Evolutionary conservation across 2,329 filamentous ascomycete species (phyloP), one percentile per base, ranked within the genome.

Genomic region (Truncatella angustata): DNA sequence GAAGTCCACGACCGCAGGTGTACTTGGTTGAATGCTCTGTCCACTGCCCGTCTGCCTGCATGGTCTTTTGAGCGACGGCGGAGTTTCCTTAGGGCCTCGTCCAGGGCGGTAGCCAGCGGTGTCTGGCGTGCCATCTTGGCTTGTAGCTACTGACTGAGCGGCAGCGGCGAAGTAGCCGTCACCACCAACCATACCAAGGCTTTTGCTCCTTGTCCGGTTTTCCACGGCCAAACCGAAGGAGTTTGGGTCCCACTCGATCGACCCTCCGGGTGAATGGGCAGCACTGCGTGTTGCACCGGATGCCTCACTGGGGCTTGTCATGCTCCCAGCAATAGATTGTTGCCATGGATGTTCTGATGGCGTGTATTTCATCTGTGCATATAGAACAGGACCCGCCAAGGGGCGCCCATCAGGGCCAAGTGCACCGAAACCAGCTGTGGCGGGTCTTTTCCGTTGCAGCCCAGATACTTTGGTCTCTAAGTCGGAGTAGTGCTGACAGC

Each of bases 261-360:
- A 95, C 1, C 85, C 88, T 2, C 82, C 70, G 1, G 87, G 83
- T 5, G 91, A 93, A 3, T 85, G 84, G 34, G 84, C 80, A 5
- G 87, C 84, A 61, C 90, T 94, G 58, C 83, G 86, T 1, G 88
- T 90, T n/a, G n/a, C n/a, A 10, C 79, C 82, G 9, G 90, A 93
- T 63, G 89, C 91, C 59, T 96, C 92, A 59, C 91, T 95, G 1
- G 91, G 91, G 59, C 91, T 96, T 0, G 91, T 93, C 40, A 95
- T 82, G 65, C 90, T 95, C 20, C 80, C 83, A 9, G 74, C 73
- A 2, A 75, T 56, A 1, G 80, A 82, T 16, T 68, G 72, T 53
- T 76, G 76, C 10, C 73, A 69, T 12, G 66, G 53, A 3, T 77
- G 76, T 5, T 76, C 76, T 3, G 72, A 60, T 2, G 69, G 58